Evolutionary conservation across 2,329 filamentous ascomycete species (phyloP).

Genomic region (Thielaviopsis punctulata): DNA sequence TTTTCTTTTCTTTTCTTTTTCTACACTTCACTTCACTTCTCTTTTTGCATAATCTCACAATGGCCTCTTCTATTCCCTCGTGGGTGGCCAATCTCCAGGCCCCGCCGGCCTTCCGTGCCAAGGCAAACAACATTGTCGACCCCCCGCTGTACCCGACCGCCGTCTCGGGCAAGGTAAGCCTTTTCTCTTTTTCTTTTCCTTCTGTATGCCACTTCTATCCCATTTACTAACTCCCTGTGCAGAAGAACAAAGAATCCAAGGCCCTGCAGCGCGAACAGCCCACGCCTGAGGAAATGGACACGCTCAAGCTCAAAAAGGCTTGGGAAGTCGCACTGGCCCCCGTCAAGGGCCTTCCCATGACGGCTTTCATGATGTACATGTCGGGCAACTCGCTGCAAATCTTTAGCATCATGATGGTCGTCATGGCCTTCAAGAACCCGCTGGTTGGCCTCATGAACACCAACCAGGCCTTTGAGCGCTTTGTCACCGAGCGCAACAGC

Average conservation of each 20-base stretch:
- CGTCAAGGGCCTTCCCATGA: constrained; percentile 92
- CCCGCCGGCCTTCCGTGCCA: constrained; percentile 47
- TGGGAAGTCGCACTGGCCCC: constrained; percentile 94
- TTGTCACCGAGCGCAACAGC: constrained; percentile 67
- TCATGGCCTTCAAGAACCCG: constrained; percentile 96
- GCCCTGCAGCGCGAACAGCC: constrained; percentile 44
- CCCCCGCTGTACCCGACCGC: constrained; percentile 61
- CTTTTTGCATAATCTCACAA: too few species aligned
- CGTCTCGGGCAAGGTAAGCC: constrained; percentile 36
- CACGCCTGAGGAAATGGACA: constrained; percentile 75
- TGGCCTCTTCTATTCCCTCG: constrained; percentile 33
- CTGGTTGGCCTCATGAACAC: constrained; percentile 69
- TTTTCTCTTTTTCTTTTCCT: neutral
- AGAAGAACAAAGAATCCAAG: constrained; percentile 36
- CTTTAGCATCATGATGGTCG: constrained; percentile 99
- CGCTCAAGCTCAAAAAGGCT: constrained; percentile 91
- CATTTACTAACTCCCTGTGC: neutral
- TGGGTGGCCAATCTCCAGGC: constrained; percentile 73
- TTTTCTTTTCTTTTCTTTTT: neutral
- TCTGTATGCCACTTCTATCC: neutral
- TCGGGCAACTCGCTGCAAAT: constrained; percentile 96
- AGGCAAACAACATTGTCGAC: constrained; percentile 55
- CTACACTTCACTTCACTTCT: too few species aligned
- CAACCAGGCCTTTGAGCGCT: constrained; percentile 76
- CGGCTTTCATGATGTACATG: constrained; percentile 99